Evolutionary conservation across 139 green algal species (phyloP).

Genomic region (Nannochloris sp.): DNA sequence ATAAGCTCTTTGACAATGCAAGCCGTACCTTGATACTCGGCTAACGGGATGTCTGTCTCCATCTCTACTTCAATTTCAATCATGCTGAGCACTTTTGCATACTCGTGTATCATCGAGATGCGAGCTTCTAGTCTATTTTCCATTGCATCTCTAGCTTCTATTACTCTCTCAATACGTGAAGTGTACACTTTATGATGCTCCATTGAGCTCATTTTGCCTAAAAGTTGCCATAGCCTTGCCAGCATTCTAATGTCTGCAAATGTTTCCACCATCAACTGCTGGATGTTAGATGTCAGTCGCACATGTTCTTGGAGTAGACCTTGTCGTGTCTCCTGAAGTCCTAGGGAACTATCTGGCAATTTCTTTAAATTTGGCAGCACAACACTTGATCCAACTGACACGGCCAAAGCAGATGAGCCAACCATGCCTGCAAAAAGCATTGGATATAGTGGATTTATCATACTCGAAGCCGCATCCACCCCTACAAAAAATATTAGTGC

Average conservation of each 20-base stretch:
- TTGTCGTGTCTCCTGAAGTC: slow-evolving; percentile 56
- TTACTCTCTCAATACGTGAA: slow-evolving; percentile 58
- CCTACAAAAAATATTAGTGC: slow-evolving; percentile 25
- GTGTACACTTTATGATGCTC: slow-evolving; percentile 36
- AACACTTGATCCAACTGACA: slow-evolving; percentile 37
- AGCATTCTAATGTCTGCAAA: slow-evolving; percentile 70
- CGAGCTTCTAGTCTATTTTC: slow-evolving; percentile 48
- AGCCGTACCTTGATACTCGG: slow-evolving; percentile 27
- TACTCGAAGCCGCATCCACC: slow-evolving; percentile 59
- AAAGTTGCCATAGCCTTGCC: slow-evolving; percentile 78
- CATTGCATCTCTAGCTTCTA: slow-evolving; percentile 42
- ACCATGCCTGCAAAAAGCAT: slow-evolving; percentile 43
- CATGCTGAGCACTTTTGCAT: slow-evolving; percentile 66
- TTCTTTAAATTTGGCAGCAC: slow-evolving; percentile 75
- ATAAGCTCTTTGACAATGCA: not conserved
- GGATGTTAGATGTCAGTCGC: slow-evolving; percentile 24
- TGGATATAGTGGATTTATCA: slow-evolving; percentile 71
- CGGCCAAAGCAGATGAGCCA: slow-evolving; percentile 18
- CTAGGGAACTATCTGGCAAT: slow-evolving; percentile 45
- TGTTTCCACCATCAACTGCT: slow-evolving; percentile 36
- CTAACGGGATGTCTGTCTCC: slow-evolving; percentile 52
- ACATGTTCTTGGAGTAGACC: slow-evolving; percentile 63
- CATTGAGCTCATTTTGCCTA: slow-evolving; percentile 79
- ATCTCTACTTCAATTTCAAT: slow-evolving; percentile 91
- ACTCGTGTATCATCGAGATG: slow-evolving; percentile 70